Conservation (phyloP, 139 green algal species). For the Chlamydomonas sp. region DNA sequence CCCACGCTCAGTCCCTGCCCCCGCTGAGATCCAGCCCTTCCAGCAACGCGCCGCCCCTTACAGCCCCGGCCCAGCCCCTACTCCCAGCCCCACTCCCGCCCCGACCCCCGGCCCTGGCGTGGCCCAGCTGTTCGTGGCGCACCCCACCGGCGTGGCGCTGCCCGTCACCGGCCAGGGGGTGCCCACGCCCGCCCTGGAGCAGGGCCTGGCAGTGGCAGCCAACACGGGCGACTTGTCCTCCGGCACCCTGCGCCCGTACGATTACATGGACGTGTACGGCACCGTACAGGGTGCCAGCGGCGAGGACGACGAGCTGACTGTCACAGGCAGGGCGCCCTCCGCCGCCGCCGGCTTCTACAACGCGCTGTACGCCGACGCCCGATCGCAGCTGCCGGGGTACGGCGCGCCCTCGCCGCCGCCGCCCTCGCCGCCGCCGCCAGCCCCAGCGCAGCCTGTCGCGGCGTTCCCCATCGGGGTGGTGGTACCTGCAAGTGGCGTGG, state of each 20-base stretch:
- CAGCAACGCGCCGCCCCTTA: no score
- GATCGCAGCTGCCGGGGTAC: not conserved
- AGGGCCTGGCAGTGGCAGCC: slow-evolving; percentile 13
- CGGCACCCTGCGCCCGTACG: slow-evolving; percentile 9
- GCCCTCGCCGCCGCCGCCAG: not conserved
- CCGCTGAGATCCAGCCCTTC: no score
- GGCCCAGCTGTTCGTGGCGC: slow-evolving; percentile 42
- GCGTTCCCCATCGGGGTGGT: not conserved
- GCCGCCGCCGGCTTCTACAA: slow-evolving; percentile 22
- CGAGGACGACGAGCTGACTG: not conserved
- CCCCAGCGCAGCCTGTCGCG: not conserved
- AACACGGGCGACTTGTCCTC: not conserved
- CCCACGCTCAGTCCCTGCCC: no score
- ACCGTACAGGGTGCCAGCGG: no score
- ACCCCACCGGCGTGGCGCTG: slow-evolving; percentile 29
- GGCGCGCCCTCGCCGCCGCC: not conserved
- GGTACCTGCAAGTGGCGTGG: no score
- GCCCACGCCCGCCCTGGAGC: slow-evolving; percentile 3
- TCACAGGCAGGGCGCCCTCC: slow-evolving; percentile 11
- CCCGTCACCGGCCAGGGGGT: slow-evolving; percentile 7
- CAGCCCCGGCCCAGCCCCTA: no score
- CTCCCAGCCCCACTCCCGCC: no score
- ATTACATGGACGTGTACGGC: slow-evolving; percentile 35
- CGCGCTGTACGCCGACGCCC: slow-evolving; percentile 25
- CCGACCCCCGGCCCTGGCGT: slow-evolving; percentile 10